Percentiles rank a stretch among this genome's conserved stretches.
Evolutionary conservation across 2,329 filamentous ascomycete species (phyloP).

Genomic region (Colletotrichum navitas): DNA sequence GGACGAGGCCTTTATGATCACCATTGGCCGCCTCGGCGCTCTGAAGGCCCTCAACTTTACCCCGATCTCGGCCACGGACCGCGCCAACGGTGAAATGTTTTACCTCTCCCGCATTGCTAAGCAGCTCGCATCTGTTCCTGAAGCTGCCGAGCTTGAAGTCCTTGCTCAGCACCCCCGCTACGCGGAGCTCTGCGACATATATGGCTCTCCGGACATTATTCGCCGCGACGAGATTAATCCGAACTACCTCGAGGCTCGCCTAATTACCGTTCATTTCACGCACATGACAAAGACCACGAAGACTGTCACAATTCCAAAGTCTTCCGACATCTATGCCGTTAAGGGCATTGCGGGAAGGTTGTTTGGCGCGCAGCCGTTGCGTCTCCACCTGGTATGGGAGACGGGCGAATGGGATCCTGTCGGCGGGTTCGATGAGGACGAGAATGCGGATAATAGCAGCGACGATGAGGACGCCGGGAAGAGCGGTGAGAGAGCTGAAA

Average conservation of each 20-base stretch:
- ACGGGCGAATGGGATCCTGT: conserved; percentile 92
- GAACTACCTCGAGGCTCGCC: conserved; percentile 83
- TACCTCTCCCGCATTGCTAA: conserved; percentile 88
- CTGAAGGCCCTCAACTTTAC: conserved; percentile 82
- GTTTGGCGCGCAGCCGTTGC: conserved; percentile 75
- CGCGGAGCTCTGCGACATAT: conserved; percentile 77
- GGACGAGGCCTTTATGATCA: conserved; percentile 91
- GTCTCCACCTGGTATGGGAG: conserved; percentile 82
- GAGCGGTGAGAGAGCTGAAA: conserved; percentile 44
- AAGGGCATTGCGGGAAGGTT: conserved; percentile 81
- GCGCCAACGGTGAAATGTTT: conserved; percentile 91
- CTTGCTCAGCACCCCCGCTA: conserved; percentile 78
- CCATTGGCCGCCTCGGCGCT: conserved; percentile 77
- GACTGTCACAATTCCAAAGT: conserved; percentile 74
- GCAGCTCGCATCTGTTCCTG: conserved; percentile 74
- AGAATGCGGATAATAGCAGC: conserved; percentile 63
- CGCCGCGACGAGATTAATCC: conserved; percentile 74
- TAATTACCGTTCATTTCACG: conserved; percentile 75
- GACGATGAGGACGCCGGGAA: conserved; percentile 60
- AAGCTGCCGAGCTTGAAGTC: conserved; percentile 66
- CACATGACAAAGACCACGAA: conserved; percentile 46
- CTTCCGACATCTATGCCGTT: conserved; percentile 84
- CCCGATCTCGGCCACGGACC: conserved; percentile 77
- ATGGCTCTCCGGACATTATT: conserved; percentile 77
- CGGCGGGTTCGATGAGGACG: conserved; percentile 69